Base-by-base conservation (phyloP, 1,284 basidiomycete species). In the Wolfiporia cocos region DNA sequence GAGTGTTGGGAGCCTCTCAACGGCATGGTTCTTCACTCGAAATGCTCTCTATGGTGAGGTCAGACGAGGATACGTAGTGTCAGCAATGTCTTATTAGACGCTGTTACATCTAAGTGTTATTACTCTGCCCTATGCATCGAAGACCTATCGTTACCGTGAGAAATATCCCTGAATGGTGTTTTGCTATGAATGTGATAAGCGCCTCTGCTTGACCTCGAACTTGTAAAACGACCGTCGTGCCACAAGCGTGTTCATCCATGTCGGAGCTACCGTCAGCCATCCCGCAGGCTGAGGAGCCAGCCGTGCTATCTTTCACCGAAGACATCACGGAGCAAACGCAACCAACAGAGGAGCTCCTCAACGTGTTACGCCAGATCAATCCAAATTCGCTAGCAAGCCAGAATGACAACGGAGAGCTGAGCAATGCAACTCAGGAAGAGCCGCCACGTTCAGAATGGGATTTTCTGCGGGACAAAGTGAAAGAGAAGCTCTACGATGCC, bases 401-500 rank as follows among this genome's bases (percentile, higher is more conserved):
- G 40, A 48, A 53, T 24, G 50, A 48, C 34, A 62, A 56, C 28
- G n/a, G n/a, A n/a, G 52, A 59, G 17, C 55, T 59, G 42, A 48
- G 47, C 12, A 29, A 43, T 4, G 32, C 26, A 18, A 18, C 50
- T 40, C 49, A 51, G 48, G 48, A 58, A 21, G 51, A 49, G 2
- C 44, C 50, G 19, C 55, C 59, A 1, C 63, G 56, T 41, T 74
- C 73, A 51, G 73, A 76, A 55, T 76, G 69, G 70, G 69, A 76
- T 47, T 43, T 53, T 20, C 50, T 73, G 54, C 71, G 65, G 52
- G 60, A 66, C 41, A 67, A 67, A 48, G 54, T 75, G 56, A 65
- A 70, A 50, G 66, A 71, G 50, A 70, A 76, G 46, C 74, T 74
- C 17, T 71, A 80, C 56, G 76, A 86, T 53, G 75, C 78, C 19